Percentiles rank a stretch among this genome's conserved stretches.
Conservation (phyloP, 306 rosid species). For the Cucumis hystrix region DNA sequence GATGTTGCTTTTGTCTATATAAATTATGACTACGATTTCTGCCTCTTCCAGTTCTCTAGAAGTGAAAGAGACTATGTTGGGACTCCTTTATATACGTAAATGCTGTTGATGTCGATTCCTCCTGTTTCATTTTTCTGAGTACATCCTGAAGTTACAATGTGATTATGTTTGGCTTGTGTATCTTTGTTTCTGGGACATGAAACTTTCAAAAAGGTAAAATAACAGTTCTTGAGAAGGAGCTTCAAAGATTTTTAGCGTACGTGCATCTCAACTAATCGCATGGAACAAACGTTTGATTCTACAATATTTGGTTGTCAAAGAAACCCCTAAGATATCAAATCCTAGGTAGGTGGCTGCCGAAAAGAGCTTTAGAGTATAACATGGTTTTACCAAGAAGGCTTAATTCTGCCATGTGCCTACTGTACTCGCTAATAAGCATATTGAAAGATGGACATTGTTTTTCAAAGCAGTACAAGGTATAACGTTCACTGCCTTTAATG, state of each 20-base stretch:
- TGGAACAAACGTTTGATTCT: too few relatives aligned
- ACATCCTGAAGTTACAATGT: neutral
- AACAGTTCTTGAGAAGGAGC: neutral
- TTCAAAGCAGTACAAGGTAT: neutral
- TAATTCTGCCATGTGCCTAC: neutral
- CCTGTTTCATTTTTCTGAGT: neutral
- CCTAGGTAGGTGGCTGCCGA: too few relatives aligned
- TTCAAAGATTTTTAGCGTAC: neutral
- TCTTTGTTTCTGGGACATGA: neutral
- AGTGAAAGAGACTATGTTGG: neutral
- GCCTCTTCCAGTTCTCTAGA: neutral
- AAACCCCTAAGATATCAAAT: too few relatives aligned
- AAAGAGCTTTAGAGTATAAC: neutral
- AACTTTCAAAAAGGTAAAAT: neutral
- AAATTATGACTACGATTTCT: neutral
- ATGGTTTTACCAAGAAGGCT: neutral
- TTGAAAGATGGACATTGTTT: neutral
- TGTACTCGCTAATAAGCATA: neutral
- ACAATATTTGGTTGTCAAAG: too few relatives aligned
- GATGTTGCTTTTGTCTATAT: neutral
- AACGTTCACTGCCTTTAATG: neutral
- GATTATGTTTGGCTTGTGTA: neutral
- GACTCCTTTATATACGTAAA: neutral
- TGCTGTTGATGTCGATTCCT: neutral
- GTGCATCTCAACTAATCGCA: too few relatives aligned